Base-by-base conservation (phyloP, 208 protist species). In the Angomonas ambiguus region DNA sequence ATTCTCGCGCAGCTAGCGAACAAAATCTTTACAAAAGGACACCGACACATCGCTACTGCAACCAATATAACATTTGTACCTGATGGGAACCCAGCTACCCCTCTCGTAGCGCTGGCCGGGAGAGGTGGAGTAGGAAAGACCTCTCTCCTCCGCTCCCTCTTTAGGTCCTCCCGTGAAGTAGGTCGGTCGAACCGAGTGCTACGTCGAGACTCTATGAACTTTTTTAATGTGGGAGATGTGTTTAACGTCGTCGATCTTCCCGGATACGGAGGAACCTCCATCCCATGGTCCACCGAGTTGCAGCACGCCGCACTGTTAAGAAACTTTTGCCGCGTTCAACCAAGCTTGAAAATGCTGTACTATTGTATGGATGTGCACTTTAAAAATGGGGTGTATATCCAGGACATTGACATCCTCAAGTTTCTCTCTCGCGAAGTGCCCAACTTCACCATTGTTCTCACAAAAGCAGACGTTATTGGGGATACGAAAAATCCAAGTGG, bases 361-460 rank as follows among this genome's bases (percentile, higher is more conserved):
- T 95, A 95, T 69, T 92, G 85, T 76, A 88, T 95, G 83, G 90
- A 95, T 68, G 85, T 91, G n/a, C 77, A 92, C 68, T 91, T 89
- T 69, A 88, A 85, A 53, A 65, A 93, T 53, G 90, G 90, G 3
- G 59, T 95, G 8, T 95, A 92, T 66, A 60, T 92, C 6, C 90
- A 92, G 65, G 90, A 95, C 58, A 78, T 93, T 53, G 90, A 95
- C 73, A 80, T 92, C n/a, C 76, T 95, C 11, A 73, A 75, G 24
- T 95, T 95, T 67, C 76, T 95, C 32, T 61, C 77, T 4, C 74
- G 79, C 25, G 90, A 95, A 62, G 79, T 95, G 24, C 90, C 90
- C 25, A 93, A 93, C 68, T 93, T 93, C 60, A 95, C 90, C 20
- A 95, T 95, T 76, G 79, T 95, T 25, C 65, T 95, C 38, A 95